Base-by-base conservation (phyloP, 257 asterid species). In the Datura wrightii region DNA sequence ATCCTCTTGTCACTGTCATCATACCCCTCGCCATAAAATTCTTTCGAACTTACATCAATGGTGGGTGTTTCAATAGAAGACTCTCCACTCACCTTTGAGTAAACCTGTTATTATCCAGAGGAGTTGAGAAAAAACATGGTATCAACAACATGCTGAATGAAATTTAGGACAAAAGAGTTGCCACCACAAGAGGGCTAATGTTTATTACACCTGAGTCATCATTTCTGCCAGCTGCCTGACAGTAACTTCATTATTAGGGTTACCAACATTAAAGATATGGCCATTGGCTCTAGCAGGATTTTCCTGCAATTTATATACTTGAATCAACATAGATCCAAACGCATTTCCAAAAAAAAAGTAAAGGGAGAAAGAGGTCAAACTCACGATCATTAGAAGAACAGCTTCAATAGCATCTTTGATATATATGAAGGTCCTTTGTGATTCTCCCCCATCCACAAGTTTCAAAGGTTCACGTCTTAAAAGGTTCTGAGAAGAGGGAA, bases 1-100 rank as follows among this genome's bases (percentile, higher is more conserved):
- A 95, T 95, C 89, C 99, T 91, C 91, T 92, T 95, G 89, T 95
- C 98, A 85, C 98, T 95, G 62, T 95, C 99, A 83, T 95, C 99
- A 79, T 95, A 95, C 48, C 99, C 99, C 90, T 92, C 99, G 19
- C 99, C 99, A 15, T 96, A 96, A 55, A 96, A 96, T 85, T 95
- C 98, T 90, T 94, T 91, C 44, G 99, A 95, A 90, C 94, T 94
- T 58, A 94, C 89, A 85, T 96, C 99, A 42, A 94, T 79, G n/a
- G 98, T 94, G 42, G 99, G 94, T 39, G 88, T 67, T 72, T 90
- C 97, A 13, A 92, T 83, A 31, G 98, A 80, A 79, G 93, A 52
- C 86, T 92, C 99, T 84, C 96, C 95, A 74, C 96, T 94, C 69
- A 96, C 98, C 91, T 93, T 94, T 67, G 92, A 84, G 83, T 93